phyloP scores from a whole-genome alignment of 192 early-diverging fungal genomes.

The Obelidium mucronatum region DNA sequence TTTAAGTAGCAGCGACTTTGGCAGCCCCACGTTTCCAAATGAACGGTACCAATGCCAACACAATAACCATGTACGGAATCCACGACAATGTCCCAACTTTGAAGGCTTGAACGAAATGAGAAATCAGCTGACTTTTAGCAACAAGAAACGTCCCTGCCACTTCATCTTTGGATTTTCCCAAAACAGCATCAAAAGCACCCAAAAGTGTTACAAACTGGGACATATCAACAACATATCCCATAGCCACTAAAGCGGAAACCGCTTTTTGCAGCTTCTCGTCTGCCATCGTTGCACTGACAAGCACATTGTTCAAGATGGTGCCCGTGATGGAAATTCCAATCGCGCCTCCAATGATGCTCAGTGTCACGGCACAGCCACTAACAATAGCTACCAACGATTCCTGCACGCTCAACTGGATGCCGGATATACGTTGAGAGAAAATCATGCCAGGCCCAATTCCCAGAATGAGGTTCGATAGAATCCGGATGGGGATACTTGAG shows the following conservation, averaged over 20 bases:
- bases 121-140: neutral
- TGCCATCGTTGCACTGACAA: neutral
- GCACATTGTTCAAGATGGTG: constrained; percentile 66
- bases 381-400: too few species aligned
- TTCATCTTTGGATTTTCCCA: neutral
- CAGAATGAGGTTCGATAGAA: too few species aligned
- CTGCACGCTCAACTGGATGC: too few species aligned
- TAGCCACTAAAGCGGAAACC: neutral
- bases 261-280: constrained; percentile 72
- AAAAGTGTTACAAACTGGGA: neutral
- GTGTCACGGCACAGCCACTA: too few species aligned
- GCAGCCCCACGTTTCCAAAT: neutral
- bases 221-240: neutral
- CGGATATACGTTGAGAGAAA: too few species aligned
- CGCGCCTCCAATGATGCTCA: constrained; percentile 63
- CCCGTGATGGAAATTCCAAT: constrained; percentile 73
- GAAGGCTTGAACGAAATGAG: neutral
- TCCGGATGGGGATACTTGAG: constrained; percentile 58
- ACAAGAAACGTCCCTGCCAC: neutral
- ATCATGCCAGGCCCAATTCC: too few species aligned
- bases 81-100: neutral
- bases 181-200: neutral
- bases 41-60: neutral
- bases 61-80: neutral
- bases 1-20: too few species aligned